Evolutionary conservation across 2,329 filamentous ascomycete species (phyloP).

Genomic region (Sclerotiophoma versabilis): DNA sequence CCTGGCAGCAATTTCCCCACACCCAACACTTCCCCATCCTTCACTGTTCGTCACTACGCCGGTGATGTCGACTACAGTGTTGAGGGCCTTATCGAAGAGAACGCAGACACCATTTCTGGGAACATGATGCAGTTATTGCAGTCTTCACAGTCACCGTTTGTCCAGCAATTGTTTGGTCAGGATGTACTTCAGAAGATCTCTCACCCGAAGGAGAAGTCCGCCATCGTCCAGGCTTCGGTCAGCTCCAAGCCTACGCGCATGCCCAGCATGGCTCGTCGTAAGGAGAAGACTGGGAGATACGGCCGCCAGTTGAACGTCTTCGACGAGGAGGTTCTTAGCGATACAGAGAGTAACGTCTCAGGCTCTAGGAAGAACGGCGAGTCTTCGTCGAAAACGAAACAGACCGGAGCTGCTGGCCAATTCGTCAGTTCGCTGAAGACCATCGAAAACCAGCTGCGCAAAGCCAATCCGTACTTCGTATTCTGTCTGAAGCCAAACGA

Average conservation of each 20-base stretch:
- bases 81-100: constrained; percentile 88
- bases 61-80: constrained; percentile 95
- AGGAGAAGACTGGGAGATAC: constrained; percentile 62
- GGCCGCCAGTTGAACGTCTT: constrained; percentile 49
- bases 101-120: constrained; percentile 93
- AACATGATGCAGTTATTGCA: constrained; percentile 95
- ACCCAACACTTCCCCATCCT: constrained; percentile 78
- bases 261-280: constrained; percentile 89
- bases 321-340: constrained; percentile 58
- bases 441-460: constrained; percentile 84
- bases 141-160: constrained; percentile 85
- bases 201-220: constrained; percentile 88
- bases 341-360: constrained; percentile 50
- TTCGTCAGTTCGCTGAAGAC: constrained; percentile 90
- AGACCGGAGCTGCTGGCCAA: constrained; percentile 90
- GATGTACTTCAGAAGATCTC: constrained; percentile 90
- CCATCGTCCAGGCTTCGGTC: constrained; percentile 94
- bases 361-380: constrained; percentile 49
- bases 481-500: constrained; percentile 99
- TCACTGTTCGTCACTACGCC: constrained; percentile 93
- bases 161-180: constrained; percentile 92
- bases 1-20: constrained; percentile 91
- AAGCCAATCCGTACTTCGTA: constrained; percentile 93
- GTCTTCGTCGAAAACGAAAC: constrained; percentile 60
- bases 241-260: constrained; percentile 93